Conservation (phyloP, 805 yeast genomes). For the Wickerhamiella cacticola region DNA sequence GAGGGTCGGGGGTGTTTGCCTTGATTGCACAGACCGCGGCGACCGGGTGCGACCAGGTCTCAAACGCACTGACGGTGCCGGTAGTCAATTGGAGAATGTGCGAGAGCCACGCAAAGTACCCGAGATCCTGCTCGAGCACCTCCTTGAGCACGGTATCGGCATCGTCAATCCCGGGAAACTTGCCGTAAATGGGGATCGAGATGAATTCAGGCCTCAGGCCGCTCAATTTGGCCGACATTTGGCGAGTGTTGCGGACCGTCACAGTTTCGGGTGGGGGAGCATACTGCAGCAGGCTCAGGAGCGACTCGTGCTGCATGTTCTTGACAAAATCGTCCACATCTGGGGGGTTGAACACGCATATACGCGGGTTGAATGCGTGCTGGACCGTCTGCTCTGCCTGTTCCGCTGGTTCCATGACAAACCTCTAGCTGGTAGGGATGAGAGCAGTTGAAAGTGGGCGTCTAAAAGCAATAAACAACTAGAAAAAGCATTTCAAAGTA, state of each 20-base stretch:
- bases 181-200: conserved; percentile 30
- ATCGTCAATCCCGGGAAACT: conserved; percentile 12
- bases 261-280: conserved; percentile 30
- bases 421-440: no score
- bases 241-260: conserved; percentile 40
- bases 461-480: no score
- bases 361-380: conserved; percentile 7
- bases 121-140: conserved; percentile 10
- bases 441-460: no score
- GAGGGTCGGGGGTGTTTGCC: conserved; percentile 45
- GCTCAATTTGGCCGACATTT: conserved; percentile 39
- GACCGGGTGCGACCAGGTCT: conserved; percentile 78
- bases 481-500: no score
- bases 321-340: background rate
- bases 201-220: conserved; percentile 36
- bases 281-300: conserved; percentile 1
- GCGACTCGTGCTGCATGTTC: conserved; percentile 4
- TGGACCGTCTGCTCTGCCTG: background rate
- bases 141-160: conserved; percentile 11
- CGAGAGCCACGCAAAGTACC: conserved; percentile 6
- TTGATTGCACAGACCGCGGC: conserved; percentile 60
- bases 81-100: conserved; percentile 4
- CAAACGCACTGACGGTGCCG: conserved; percentile 26
- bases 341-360: background rate
- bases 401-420: background rate